Conservation (phyloP, 495 filamentous ascomycete species). For the Neurospora sp. region DNA sequence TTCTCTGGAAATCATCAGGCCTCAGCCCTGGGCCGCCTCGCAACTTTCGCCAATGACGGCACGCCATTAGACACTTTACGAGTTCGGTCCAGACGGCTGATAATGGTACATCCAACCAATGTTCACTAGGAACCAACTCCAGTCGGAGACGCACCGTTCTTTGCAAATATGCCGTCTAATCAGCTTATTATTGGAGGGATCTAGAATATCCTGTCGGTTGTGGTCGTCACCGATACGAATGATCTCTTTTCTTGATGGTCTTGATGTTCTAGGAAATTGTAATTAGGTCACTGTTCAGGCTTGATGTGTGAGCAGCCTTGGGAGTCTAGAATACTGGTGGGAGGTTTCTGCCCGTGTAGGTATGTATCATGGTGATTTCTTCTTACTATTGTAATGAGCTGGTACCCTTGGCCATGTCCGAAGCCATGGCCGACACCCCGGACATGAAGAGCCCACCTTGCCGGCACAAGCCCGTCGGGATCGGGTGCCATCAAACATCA, state of each 20-base stretch:
- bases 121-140: neutral
- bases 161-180: neutral
- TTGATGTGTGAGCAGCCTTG: neutral
- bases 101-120: neutral
- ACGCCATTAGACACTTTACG: neutral
- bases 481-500: neutral
- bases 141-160: neutral
- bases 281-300: neutral
- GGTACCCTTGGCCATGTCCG: neutral
- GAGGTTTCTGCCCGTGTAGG: neutral
- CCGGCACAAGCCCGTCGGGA: neutral
- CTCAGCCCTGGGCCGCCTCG: neutral
- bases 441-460: neutral
- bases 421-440: neutral
- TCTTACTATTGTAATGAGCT: neutral
- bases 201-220: neutral
- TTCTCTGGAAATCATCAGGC: neutral
- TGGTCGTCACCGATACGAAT: neutral
- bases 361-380: neutral
- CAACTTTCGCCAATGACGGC: neutral
- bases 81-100: neutral
- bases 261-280: neutral
- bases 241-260: neutral
- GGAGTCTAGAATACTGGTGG: neutral
- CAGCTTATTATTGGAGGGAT: neutral